Percentiles rank a stretch among this genome's conserved stretches.
These are phyloP conservation scores for Mortierella sp. DNA, from an alignment of 371 early-diverging fungal genomes.

Conservation along the genomic window DNA sequence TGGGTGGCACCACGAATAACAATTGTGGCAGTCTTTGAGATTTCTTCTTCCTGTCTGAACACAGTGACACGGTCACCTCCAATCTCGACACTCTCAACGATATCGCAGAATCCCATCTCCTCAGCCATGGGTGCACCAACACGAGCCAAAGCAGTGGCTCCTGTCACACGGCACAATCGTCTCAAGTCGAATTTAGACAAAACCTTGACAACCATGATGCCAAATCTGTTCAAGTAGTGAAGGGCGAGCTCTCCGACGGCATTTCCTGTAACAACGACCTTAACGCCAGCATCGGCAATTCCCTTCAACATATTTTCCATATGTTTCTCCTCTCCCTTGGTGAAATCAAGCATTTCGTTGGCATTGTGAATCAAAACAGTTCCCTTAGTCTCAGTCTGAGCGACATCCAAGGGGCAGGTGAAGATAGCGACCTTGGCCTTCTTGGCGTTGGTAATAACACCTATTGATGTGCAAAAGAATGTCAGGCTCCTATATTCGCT, in stretches of 20 bases:
- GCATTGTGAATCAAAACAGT: conserved; percentile 98
- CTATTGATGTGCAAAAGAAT: conserved; percentile 9
- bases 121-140: conserved; percentile 95
- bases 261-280: conserved; percentile 93
- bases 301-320: conserved; percentile 87
- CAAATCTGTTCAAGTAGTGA: conserved; percentile 94
- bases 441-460: conserved; percentile 70
- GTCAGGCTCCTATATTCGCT: background rate
- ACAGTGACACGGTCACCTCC: conserved; percentile 97
- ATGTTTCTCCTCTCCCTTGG: conserved; percentile 92
- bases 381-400: conserved; percentile 99
- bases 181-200: conserved; percentile 97
- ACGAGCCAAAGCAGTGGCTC: conserved; percentile 94
- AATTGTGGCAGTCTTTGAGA: conserved; percentile 93
- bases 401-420: conserved; percentile 96
- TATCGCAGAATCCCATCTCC: conserved; percentile 97
- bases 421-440: conserved; percentile 97
- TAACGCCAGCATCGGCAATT: conserved; percentile 93
- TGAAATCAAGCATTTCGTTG: conserved; percentile 96
- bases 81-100: conserved; percentile 96
- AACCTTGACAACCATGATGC: conserved; percentile 92
- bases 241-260: conserved; percentile 94
- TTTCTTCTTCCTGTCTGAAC: conserved; percentile 90
- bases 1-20: conserved; percentile 98
- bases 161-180: conserved; percentile 93